Base-by-base conservation (phyloP, 2,329 filamentous ascomycete genomes). In the Malbranchea cinnamomea region DNA sequence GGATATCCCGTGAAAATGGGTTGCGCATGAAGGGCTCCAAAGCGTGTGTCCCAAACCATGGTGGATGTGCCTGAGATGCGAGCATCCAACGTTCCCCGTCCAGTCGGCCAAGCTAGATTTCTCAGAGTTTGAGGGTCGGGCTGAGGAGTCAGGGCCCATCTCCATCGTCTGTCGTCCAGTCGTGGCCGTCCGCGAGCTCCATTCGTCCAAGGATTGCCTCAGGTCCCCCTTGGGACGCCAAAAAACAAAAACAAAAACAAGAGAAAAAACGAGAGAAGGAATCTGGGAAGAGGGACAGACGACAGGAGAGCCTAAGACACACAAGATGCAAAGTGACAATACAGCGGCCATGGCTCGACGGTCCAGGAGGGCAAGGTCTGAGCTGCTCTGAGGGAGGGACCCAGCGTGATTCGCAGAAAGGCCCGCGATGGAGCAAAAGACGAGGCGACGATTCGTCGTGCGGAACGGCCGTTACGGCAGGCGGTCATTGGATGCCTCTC, bases 401-500 rank as follows among this genome's bases (percentile, higher is more conserved):
- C n/a, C n/a, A n/a, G n/a, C n/a, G n/a, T n/a, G n/a, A n/a, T n/a
- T n/a, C n/a, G n/a, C n/a, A n/a, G n/a, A n/a, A n/a, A n/a, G n/a
- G n/a, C n/a, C n/a, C n/a, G n/a, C n/a, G n/a, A n/a, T n/a, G n/a
- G n/a, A n/a, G n/a, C 37, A 41, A 42, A 45, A 42, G 38, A 43
- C 40, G 40, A 47, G 42, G 45, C 43, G 40, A 43, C 35, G 40
- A 41, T 42, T 50, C 46, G 41, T 48, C 39, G 41, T 39, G 37
- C 37, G 34, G 48, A 33, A 41, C 42, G 43, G 46, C 43, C 40
- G 47, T 42, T 37, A 36, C 42, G 46, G 35, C 23, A 14, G 22
- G 12, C 32, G 31, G 32, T 41, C 32, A 53, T 53, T 53, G 49
- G 50, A 47, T 50, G 50, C 49, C 52, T 48, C 37, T 38, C 32